phyloP scores from a whole-genome alignment of 2,329 filamentous ascomycete genomes.

The Arachnomyces sp. region DNA sequence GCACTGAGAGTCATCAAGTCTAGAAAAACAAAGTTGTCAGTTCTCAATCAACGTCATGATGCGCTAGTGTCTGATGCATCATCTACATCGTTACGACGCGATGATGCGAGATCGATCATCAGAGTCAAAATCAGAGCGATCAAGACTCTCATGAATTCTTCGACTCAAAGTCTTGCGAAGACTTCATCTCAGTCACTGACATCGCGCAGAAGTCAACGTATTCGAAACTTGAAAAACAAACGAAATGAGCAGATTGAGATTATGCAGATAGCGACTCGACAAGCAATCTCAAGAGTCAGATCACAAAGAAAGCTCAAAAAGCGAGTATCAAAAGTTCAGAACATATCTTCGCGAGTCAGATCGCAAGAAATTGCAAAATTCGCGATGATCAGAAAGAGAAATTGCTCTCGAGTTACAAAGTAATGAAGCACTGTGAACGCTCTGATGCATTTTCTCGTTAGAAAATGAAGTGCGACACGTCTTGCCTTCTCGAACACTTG shows the following conservation, averaged over 20 bases:
- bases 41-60: constrained; percentile 1
- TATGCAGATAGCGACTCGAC: not conserved
- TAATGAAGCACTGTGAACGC: too few species aligned
- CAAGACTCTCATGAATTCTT: not conserved
- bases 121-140: not conserved
- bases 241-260: not conserved
- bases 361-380: constrained; percentile 3
- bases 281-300: not conserved
- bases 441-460: too few species aligned
- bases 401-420: not conserved
- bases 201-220: constrained; percentile 2
- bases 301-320: not conserved
- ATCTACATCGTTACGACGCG: not conserved
- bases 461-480: too few species aligned
- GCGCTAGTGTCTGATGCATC: not conserved
- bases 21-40: constrained; percentile 2
- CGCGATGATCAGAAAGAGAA: not conserved
- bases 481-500: too few species aligned
- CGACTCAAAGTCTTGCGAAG: not conserved
- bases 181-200: not conserved
- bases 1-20: constrained; percentile 4
- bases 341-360: not conserved
- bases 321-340: not conserved
- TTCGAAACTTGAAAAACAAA: constrained; percentile 1
- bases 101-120: not conserved